phyloP scores from a whole-genome alignment of 805 yeast genomes.

The Wickerhamiella hasegawae region DNA sequence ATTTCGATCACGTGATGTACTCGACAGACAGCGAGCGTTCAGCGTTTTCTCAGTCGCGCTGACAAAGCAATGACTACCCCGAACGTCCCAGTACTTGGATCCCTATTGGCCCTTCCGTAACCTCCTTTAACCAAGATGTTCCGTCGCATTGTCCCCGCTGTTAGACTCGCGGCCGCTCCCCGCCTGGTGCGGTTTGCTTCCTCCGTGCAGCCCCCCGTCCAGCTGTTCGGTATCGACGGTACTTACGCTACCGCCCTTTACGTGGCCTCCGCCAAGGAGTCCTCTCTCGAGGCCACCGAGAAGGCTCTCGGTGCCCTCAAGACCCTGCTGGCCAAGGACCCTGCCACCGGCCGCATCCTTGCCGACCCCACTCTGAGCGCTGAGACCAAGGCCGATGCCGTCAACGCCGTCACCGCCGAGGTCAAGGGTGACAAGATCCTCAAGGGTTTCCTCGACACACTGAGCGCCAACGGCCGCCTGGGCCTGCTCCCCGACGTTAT shows the following conservation, averaged over 20 bases:
- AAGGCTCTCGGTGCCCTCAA: conserved; percentile 46
- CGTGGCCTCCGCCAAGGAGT: conserved; percentile 75
- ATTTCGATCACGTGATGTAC: background rate
- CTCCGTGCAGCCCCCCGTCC: conserved; percentile 76
- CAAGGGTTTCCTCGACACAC: conserved; percentile 62
- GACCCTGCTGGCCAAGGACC: conserved; percentile 41
- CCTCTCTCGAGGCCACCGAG: conserved; percentile 56
- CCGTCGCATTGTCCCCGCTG: conserved; percentile 4
- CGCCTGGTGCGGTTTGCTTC: conserved; percentile 8
- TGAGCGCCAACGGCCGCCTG: conserved; percentile 92
- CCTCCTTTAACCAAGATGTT: background rate
- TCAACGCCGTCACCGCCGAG: conserved; percentile 34
- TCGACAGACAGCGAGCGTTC: background rate
- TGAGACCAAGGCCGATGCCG: conserved; percentile 58
- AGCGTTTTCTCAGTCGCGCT: background rate
- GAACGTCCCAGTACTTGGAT: no score
- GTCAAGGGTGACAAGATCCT: conserved; percentile 52
- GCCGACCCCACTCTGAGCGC: conserved; percentile 71
- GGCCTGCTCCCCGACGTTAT: conserved; percentile 47
- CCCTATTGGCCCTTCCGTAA: no score
- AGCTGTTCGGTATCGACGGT: conserved; percentile 89
- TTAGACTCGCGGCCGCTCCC: background rate
- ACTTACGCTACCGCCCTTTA: conserved; percentile 91
- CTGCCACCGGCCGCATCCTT: conserved; percentile 45
- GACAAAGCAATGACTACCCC: background rate